Evolutionary conservation across 2,329 filamentous ascomycete genomes (phyloP), one percentile per base, ranked within the genome.

Genomic region (Clathrospora elynae): DNA sequence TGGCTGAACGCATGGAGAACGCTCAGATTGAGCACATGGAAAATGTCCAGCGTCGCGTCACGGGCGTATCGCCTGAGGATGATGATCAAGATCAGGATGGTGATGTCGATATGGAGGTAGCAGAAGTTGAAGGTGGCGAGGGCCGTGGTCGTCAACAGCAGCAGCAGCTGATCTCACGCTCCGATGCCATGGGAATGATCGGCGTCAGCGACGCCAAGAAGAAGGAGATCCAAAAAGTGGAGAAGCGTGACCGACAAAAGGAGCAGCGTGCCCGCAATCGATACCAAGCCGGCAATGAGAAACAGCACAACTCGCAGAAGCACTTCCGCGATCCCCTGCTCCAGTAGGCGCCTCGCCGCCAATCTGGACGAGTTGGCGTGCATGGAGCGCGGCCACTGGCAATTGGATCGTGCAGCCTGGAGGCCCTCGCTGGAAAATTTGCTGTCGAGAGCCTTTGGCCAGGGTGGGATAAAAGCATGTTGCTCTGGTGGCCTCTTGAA

Each of bases 151-250:
- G 74, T 22, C 70, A 74, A 18, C 35, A 41, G 8, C 28, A 55
- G 32, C 42, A 35, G 6, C 46, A 58, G 46, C 41, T 77, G 14
- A 75, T 85, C 30, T 83, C 78, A 37, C 83, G 90, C 49, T 85
- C 83, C 13, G 84, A 90, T n/a, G 86, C 82, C 19, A 66, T 80
- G 19, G 90, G 90, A 29, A 88, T 96, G 86, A 65, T 84, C 31
- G 88, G 89, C 30, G 87, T 89, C 5, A 84, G 82, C 5, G 85
- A 86, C n/a, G 76, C 81, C 45, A 88, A 88, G 77, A 92, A 85
- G 74, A 79, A 79, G 36, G 82, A 85, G 51, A 82, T 88, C 12
- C 72, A 75, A 14, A 80, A 79, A 32, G 78, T 81, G 6, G 87
- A 92, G 71, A 83, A 86, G 71, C 81, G 85, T 59, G 83, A 85